A percentile compares a stretch with the other conserved stretches of the same genome.
These are phyloP conservation scores for Nidula niveotomentosa DNA, from an alignment of 1,284 basidiomycete genomes.

Conservation along the genomic window DNA sequence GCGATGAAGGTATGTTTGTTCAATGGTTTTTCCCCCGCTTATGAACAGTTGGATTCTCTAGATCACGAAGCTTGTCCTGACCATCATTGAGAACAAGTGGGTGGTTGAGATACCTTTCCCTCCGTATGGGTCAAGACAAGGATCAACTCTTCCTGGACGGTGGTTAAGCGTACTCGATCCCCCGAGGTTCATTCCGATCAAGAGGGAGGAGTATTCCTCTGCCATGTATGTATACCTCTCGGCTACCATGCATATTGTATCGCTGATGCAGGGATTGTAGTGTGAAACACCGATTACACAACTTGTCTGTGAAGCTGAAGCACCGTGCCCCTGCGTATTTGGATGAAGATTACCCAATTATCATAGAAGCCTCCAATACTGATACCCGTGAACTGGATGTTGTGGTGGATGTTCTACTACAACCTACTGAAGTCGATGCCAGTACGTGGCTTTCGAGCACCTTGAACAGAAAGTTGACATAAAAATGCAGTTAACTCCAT, in stretches of 20 bases:
- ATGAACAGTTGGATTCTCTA: constrained; percentile 18
- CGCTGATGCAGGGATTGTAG: constrained; percentile 29
- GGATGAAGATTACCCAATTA: constrained; percentile 75
- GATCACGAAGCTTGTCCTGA: constrained; percentile 52
- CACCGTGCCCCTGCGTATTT: constrained; percentile 72
- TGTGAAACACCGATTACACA: constrained; percentile 64
- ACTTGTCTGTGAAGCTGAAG: constrained; percentile 49
- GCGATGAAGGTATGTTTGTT: constrained; percentile 43
- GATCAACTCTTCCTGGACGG: constrained; percentile 25
- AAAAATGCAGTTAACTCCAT: constrained; percentile 58
- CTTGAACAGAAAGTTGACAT: background rate
- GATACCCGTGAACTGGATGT: constrained; percentile 70
- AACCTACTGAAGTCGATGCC: constrained; percentile 77
- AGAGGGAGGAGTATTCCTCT: constrained; percentile 44
- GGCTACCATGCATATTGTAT: background rate
- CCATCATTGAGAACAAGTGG: constrained; percentile 60
- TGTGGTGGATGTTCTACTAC: constrained; percentile 72
- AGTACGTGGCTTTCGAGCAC: constrained; percentile 41
- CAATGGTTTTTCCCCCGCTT: no score
- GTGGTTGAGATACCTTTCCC: constrained; percentile 59
- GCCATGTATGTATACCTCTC: constrained; percentile 40
- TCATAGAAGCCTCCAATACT: constrained; percentile 62
- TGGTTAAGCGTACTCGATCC: constrained; percentile 62
- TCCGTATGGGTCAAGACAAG: constrained; percentile 33
- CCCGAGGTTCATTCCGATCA: constrained; percentile 49